phyloP scores from a whole-genome alignment of 2,329 filamentous ascomycete species.

The Cordyceps cateniannulata region DNA sequence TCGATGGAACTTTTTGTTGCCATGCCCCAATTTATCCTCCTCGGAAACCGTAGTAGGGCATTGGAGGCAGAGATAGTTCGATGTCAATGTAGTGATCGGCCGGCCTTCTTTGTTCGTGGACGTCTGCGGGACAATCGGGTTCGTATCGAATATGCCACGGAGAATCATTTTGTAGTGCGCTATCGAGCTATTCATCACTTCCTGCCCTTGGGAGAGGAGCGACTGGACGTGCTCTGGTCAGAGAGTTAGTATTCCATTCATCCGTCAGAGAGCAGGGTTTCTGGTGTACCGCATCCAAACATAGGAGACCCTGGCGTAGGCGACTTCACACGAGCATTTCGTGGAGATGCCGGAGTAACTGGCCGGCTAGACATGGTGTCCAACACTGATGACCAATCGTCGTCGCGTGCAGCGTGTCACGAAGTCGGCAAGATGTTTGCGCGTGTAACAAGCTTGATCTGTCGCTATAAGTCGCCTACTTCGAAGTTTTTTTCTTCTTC shows the following conservation, averaged over 20 bases:
- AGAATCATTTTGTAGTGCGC: conserved; percentile 67
- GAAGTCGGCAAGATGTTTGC: not conserved
- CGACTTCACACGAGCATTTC: conserved; percentile 54
- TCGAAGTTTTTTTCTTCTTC: not conserved
- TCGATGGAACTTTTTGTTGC: conserved; percentile 61
- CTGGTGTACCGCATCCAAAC: conserved; percentile 55
- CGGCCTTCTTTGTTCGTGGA: conserved; percentile 51
- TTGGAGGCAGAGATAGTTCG: conserved; percentile 67
- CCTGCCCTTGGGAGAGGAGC: conserved; percentile 55
- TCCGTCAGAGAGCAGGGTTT: not conserved
- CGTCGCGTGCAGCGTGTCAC: conserved; percentile 2
- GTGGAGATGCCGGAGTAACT: conserved; percentile 46
- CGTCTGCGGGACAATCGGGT: conserved; percentile 58
- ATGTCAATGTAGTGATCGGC: conserved; percentile 54
- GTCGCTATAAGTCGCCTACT: not conserved
- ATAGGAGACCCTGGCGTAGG: conserved; percentile 52
- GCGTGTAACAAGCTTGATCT: not conserved
- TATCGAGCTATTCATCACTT: conserved; percentile 62
- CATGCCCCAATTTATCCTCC: conserved; percentile 60
- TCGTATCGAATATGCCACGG: conserved; percentile 62
- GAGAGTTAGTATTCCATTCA: conserved; percentile 22
- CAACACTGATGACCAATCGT: not conserved
- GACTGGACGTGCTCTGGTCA: conserved; percentile 63
- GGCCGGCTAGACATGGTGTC: conserved; percentile 39
- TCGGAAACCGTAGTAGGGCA: conserved; percentile 63